Evolutionary conservation across 2,329 filamentous ascomycete species (phyloP), one percentile per base, ranked within the genome.

Genomic region (Paecilomyces dactylethromorphus): DNA sequence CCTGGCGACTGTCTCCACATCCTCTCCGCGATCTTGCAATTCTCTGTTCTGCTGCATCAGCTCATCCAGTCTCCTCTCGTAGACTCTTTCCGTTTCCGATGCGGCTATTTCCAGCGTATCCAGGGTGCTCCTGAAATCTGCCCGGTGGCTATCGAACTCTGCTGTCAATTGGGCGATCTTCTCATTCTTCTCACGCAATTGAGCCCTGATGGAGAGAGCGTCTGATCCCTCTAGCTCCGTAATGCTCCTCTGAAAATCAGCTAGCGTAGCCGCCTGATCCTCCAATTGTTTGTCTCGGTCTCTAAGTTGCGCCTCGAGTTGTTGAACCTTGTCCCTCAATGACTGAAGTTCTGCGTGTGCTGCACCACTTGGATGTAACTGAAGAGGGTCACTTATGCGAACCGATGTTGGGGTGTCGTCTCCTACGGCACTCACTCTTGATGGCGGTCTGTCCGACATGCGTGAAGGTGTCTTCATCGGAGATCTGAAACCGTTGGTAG

Each of bases 101-200:
- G 92, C 96, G 2, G 94, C 95, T 78, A 97, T 85, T 74, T 99
- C 94, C 55, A 99, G 81, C 0, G 93, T 96, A 76, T 99, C 94
- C 62, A 99, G 94, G 18, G 94, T 99, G 73, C 91, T 96, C 65
- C 94, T 83, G 76, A 99, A 99, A 74, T 99, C 94, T 18, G 94
- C 93, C 59, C 94, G 85, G 71, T 99, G 93, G 10, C 89, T 86
- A 70, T 99, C 94, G 68, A 99, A 99, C 71, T 99, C 94, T 8
- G 90, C 86, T 0, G 92, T 97, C 65, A 99, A 83, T 81, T 93
- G 87, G 26, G 89, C 87, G 64, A 99, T 97, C 79, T 92, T 96
- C 59, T 99, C 94, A 68, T 97, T 97, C 82, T 96, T 97, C 76
- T 99, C 94, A 24, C 91, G 84, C 57, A 99, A 77, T 66, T 96